phyloP scores from a whole-genome alignment of 192 early-diverging fungal species.

The Dissophora ornata region DNA sequence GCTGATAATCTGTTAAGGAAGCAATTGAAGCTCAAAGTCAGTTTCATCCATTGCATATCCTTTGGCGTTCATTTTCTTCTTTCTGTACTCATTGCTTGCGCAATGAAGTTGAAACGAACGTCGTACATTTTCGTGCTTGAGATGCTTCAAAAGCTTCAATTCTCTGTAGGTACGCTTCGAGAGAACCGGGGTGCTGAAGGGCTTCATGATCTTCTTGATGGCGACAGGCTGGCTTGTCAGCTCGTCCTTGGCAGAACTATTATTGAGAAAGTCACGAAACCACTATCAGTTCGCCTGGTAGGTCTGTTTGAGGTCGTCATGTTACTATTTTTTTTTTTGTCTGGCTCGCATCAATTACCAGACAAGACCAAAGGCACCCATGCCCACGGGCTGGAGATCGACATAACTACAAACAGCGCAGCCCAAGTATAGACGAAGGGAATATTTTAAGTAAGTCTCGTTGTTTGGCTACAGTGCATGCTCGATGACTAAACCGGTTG shows the following conservation, averaged over 20 bases:
- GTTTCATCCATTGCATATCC: too few relatives aligned
- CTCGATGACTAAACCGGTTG: too few relatives aligned
- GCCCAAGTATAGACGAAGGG: too few relatives aligned
- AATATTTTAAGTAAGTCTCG: not conserved
- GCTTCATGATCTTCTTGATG: slow-evolving; percentile 97
- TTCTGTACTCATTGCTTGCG: not conserved
- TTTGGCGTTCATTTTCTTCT: slow-evolving; percentile 3
- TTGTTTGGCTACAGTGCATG: too few relatives aligned
- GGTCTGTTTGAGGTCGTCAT: too few relatives aligned
- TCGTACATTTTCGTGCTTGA: slow-evolving; percentile 93
- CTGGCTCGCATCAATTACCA: too few relatives aligned
- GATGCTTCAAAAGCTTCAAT: slow-evolving; percentile 91
- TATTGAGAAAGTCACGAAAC: too few relatives aligned
- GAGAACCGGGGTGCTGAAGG: slow-evolving; percentile 91
- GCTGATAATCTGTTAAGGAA: slow-evolving; percentile 78
- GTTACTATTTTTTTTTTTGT: too few relatives aligned
- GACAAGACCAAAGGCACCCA: slow-evolving; percentile 98
- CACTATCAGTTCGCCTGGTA: too few relatives aligned
- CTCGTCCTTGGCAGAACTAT: slow-evolving; percentile 90
- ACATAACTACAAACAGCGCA: slow-evolving; percentile 77
- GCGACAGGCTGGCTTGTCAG: slow-evolving; percentile 86
- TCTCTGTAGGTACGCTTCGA: slow-evolving; percentile 97
- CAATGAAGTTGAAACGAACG: not conserved
- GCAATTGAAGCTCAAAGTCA: not conserved
- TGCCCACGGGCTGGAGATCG: slow-evolving; percentile 93